Conservation (phyloP, 441 rosid genomes). For the Caryocar brasiliense region DNA sequence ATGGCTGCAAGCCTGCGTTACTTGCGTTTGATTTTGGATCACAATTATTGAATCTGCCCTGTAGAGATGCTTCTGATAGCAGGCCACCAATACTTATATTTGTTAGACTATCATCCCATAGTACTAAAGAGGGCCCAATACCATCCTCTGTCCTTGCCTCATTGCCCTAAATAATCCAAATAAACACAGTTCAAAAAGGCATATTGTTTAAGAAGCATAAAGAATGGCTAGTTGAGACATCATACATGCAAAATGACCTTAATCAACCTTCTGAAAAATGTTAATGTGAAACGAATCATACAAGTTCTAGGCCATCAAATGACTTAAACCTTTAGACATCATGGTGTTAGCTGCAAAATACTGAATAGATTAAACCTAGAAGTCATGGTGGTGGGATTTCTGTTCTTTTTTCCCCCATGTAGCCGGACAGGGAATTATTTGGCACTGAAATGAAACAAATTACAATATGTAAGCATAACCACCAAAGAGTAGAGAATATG, state of each 20-base stretch:
- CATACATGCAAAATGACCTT: not conserved
- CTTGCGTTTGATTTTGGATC: conserved; percentile 32
- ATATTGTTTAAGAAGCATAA: not conserved
- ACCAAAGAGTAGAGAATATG: not conserved
- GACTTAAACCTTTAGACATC: no score
- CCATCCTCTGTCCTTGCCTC: conserved; percentile 22
- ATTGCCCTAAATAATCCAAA: conserved; percentile 29
- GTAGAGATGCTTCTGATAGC: conserved; percentile 63
- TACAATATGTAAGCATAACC: not conserved
- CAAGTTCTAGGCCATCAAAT: no score
- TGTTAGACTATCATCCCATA: conserved; percentile 62
- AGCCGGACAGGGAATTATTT: no score
- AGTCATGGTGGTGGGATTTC: no score
- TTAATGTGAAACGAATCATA: no score
- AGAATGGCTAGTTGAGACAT: not conserved
- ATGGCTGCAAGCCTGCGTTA: conserved; percentile 29
- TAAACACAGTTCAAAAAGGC: conserved; percentile 12
- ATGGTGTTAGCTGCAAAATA: no score
- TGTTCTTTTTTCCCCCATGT: no score
- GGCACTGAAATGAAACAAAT: not conserved
- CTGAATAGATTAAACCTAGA: no score
- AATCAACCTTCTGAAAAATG: no score
- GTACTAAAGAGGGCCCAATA: conserved; percentile 26
- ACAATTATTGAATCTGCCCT: conserved; percentile 25
- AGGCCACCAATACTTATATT: conserved; percentile 81